Percentiles rank a stretch among this genome's conserved stretches.
Evolutionary conservation across 2,329 filamentous ascomycete genomes (phyloP).

Genomic region (Alternaria postmessia): DNA sequence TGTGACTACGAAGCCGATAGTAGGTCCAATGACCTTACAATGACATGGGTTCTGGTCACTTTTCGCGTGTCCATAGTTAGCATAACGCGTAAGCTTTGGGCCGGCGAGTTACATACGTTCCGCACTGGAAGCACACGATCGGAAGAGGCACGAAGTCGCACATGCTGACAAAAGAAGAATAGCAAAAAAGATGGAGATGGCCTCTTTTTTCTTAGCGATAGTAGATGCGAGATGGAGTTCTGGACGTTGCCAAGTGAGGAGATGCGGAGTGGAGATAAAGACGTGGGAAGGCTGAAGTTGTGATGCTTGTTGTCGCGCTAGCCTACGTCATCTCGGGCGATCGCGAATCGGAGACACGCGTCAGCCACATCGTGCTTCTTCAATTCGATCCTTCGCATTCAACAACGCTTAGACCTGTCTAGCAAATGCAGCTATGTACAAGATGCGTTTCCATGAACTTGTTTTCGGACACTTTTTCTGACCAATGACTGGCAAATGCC

Average conservation of each 20-base stretch:
- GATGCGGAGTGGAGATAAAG: constrained; percentile 1
- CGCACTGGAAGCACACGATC: constrained; percentile 64
- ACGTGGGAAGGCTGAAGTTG: constrained; percentile 18
- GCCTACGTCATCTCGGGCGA: constrained; percentile 11
- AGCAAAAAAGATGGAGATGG: neutral
- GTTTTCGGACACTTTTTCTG: neutral
- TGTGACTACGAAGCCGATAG: constrained; percentile 60
- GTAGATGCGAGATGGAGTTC: neutral
- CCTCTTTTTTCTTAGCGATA: neutral
- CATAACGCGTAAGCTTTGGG: neutral
- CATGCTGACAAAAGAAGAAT: constrained; percentile 15
- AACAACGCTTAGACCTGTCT: constrained; percentile 8
- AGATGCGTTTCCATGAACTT: neutral
- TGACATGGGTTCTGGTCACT: constrained; percentile 66
- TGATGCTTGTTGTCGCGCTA: constrained; percentile 13
- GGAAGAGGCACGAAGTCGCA: constrained; percentile 57
- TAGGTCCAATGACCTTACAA: constrained; percentile 65
- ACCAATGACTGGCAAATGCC: neutral
- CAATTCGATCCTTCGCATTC: constrained; percentile 8
- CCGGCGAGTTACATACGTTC: constrained; percentile 41
- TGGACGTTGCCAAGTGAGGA: neutral
- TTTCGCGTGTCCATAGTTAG: constrained; percentile 20
- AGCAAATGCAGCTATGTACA: neutral
- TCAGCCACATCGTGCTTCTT: constrained; percentile 8
- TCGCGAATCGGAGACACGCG: constrained; percentile 13